Evolutionary conservation across 2,329 filamentous ascomycete species (phyloP), one percentile per base, ranked within the genome.

Genomic region (Parasarocladium wereldwijsianum): DNA sequence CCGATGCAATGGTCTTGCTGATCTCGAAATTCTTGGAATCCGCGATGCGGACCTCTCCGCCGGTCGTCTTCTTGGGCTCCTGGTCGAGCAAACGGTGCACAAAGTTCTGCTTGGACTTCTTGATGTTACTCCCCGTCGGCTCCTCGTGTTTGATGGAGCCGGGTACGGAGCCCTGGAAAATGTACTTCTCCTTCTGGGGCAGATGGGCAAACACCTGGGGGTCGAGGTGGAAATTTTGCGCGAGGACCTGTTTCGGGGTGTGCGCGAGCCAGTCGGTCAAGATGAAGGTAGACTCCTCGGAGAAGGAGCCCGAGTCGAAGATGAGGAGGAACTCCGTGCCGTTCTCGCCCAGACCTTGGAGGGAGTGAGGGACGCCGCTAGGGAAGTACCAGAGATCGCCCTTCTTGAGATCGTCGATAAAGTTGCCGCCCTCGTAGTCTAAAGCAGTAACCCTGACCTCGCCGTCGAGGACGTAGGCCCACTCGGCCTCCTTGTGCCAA

Each of bases 311-410:
- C 28, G 60, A 55, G 36, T 64, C 61, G 23, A 64, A 64, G 34
- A 64, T 56, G 36, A 64, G 50, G 10, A 64, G 49, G 29, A 62
- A 62, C 41, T 63, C 58, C 25, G 57, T 62, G 26, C 60, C 79
- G 26, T 79, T 76, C 16, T 65, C 58, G 24, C 69, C 64, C 2
- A 85, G 56, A 0, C 76, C 80, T 50, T 85, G 80, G 2, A 86
- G 66, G 0, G 76, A 82, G 49, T 86, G 80, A 8, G 80, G 80
- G 19, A 84, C 66, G 6, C 80, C 80, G 8, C 73, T 71, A 14
- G 80, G 80, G 54, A 86, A 86, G 43, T 82, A 86, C 79, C 78
- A 86, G 6, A 86, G 50, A 40, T 86, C 81, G 4, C 81, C 81
- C 43, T 79, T 75, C 43, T 72, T 66, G 14, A 86, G 53, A 43